Evolutionary conservation across 768 basidiomycete species (phyloP), one percentile per base, ranked within the genome.

Genomic region (Mrakia gelida): DNA sequence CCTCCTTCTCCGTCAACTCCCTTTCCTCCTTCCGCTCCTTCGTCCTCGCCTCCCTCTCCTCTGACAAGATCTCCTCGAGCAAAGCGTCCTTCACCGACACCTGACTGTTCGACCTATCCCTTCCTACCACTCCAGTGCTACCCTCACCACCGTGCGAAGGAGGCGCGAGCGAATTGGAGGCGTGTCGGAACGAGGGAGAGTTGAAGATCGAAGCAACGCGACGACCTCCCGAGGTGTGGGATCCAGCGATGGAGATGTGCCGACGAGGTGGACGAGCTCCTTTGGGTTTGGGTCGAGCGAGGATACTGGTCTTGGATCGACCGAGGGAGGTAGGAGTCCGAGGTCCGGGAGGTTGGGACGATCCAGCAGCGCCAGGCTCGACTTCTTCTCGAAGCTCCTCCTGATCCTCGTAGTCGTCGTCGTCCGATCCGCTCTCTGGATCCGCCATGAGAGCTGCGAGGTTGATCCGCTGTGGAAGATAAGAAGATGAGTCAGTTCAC

Each of bases 11-110:
- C 56, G 72, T 73, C 26, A 54, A 9, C 28, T 72, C 76, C 38
- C 7, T 26, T 32, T 77, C 76, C 71, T 71, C 76, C 76, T 71
- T 56, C 23, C 76, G 38, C 54, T 71, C 76, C 59, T 43, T 45
- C 16, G 10, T 43, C 32, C 34, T 23, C 11, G 43, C 59, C 52
- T 41, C 70, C 54, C 59, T 41, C 45, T 77, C 76, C 76, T 77
- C 76, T 0, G 70, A 54, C 34, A 77, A 32, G 28, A 77, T 41
- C 71, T 77, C 76, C 59, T 72, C 68, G 43, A 77, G 16, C n/a
- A 49, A 38, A 38, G 54, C 70, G 9, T 38, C 61, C 56, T 23
- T 26, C 70, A 54, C 52, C 15, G 38, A 56, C 4, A 34, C 61
- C 49, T 41, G 70, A 23, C 59, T 34, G 52, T 63, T 49, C 28